Conservation (phyloP, 2,329 filamentous ascomycete genomes). For the Aspergillus felis region DNA sequence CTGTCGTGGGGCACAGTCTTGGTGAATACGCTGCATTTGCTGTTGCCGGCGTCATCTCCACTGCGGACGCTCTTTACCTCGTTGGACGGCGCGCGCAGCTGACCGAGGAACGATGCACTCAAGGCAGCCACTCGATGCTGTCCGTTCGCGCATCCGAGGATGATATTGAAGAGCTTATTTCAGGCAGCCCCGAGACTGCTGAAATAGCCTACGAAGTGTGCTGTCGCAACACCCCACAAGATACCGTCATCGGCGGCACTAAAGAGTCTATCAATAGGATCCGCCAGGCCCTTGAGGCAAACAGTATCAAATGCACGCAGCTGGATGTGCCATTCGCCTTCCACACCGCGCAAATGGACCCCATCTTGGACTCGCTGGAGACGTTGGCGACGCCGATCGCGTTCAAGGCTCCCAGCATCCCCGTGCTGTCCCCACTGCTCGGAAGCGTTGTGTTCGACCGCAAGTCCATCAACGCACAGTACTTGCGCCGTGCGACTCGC, state of each 20-base stretch:
- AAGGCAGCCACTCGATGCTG: conserved; percentile 64
- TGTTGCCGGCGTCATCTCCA: conserved; percentile 34
- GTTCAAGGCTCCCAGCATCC: conserved; percentile 56
- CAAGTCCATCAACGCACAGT: conserved; percentile 56
- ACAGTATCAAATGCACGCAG: conserved; percentile 58
- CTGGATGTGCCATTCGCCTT: conserved; percentile 64
- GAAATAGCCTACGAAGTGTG: conserved; percentile 50
- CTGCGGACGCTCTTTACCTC: conserved; percentile 53
- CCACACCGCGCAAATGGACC: conserved; percentile 17
- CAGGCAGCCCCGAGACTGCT: conserved; percentile 34
- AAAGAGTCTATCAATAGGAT: conserved; percentile 57
- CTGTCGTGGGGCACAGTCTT: conserved; percentile 51
- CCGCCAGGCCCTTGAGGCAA: conserved; percentile 45
- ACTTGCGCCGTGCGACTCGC: conserved; percentile 62
- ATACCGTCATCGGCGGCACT: conserved; percentile 67
- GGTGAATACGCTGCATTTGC: conserved; percentile 40
- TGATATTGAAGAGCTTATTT: conserved; percentile 58
- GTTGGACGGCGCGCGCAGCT: conserved; percentile 67
- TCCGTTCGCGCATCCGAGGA: conserved; percentile 47
- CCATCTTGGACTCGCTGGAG: conserved; percentile 13
- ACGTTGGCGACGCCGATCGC: conserved; percentile 36
- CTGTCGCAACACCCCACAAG: conserved; percentile 71
- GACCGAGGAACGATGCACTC: conserved; percentile 61
- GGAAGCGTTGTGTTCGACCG: conserved; percentile 55
- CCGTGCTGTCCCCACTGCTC: conserved; percentile 65